These are phyloP conservation scores for Sclerotinia glacialis DNA, from an alignment of 2,329 filamentous ascomycete species.

Conservation along the genomic window DNA sequence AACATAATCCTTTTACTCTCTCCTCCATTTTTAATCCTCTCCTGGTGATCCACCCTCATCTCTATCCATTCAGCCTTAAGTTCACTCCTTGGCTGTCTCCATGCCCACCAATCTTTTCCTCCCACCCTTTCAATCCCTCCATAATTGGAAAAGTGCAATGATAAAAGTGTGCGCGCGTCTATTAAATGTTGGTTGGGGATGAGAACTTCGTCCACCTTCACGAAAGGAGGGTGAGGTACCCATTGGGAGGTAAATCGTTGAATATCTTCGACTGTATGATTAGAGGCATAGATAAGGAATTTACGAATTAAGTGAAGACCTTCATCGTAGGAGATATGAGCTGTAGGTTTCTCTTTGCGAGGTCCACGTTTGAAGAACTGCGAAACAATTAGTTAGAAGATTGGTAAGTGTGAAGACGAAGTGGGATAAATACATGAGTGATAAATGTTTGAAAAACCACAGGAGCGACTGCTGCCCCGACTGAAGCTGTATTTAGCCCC, in stretches of 20 bases:
- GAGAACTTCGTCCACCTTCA: slow-evolving; percentile 67
- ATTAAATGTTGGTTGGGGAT: slow-evolving; percentile 64
- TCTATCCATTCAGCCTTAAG: slow-evolving; percentile 93
- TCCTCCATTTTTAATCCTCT: slow-evolving; percentile 61
- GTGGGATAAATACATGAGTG: slow-evolving; percentile 66
- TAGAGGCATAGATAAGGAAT: slow-evolving; percentile 81
- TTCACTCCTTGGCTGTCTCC: slow-evolving; percentile 64
- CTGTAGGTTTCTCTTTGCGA: slow-evolving; percentile 75
- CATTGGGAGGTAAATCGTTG: slow-evolving; percentile 89
- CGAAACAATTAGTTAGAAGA: slow-evolving; percentile 16
- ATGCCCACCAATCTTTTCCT: slow-evolving; percentile 85
- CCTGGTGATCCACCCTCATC: slow-evolving; percentile 79
- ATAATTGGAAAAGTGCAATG: slow-evolving; percentile 71
- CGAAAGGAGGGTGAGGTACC: slow-evolving; percentile 87
- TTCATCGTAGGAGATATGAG: slow-evolving; percentile 91
- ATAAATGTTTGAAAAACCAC: slow-evolving; percentile 84
- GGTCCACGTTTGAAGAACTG: slow-evolving; percentile 81
- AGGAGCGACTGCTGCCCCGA: slow-evolving; percentile 81
- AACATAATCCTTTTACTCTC: slow-evolving; percentile 76
- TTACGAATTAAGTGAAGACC: slow-evolving; percentile 82
- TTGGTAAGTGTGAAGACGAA: not conserved
- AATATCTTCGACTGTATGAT: slow-evolving; percentile 88
- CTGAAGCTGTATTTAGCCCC: slow-evolving; percentile 71
- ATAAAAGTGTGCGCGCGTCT: slow-evolving; percentile 64
- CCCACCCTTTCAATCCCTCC: slow-evolving; percentile 77